Evolutionary conservation across 2,329 filamentous ascomycete genomes (phyloP), one percentile per base, ranked within the genome.

Genomic region (Cephalotrichum gorgonifer): DNA sequence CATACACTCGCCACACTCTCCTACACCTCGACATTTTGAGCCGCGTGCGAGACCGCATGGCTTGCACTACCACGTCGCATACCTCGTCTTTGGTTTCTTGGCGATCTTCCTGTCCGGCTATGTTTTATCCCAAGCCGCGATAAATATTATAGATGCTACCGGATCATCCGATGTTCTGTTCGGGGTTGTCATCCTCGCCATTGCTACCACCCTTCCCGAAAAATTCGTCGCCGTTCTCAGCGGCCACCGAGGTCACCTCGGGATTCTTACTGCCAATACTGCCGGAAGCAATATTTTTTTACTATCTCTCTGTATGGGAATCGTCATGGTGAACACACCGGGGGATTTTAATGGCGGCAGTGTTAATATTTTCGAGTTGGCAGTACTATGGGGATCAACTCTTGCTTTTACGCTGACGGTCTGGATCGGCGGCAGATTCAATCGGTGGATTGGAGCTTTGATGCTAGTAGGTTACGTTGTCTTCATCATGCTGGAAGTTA

Each of bases 201-300:
- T 79, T 52, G 74, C 72, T 5, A 78, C 74, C 0, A 77, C 74
- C 0, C 59, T 78, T 2, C 74, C 75, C 0, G 74, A 78, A 54
- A 77, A 77, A 54, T 64, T 76, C 35, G 55, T 78, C 43, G 69
- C 74, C 1, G 61, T 76, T 4, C 52, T 76, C 23, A 73, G 72
- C 51, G 69, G 72, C 15, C 60, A 55, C 11, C 65, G 69, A 14
- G 72, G 71, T 4, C 68, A 76, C 17, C 56, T 59, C 2, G 72
- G 72, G 2, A 74, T 78, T 43, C 56, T 78, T 8, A 69, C 73
- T 6, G 75, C 74, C 0, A 76, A 72, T 42, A 74, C 72, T 3
- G 73, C 68, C 0, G 74, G 73, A 4, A 76, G 73, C 53, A 78
- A 78, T 51, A 73, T 78, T 30, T 79, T 78, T 55, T 59, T 78